Conservation (phyloP, 1,284 basidiomycete genomes). For the Ceratobasidium theobromae region DNA sequence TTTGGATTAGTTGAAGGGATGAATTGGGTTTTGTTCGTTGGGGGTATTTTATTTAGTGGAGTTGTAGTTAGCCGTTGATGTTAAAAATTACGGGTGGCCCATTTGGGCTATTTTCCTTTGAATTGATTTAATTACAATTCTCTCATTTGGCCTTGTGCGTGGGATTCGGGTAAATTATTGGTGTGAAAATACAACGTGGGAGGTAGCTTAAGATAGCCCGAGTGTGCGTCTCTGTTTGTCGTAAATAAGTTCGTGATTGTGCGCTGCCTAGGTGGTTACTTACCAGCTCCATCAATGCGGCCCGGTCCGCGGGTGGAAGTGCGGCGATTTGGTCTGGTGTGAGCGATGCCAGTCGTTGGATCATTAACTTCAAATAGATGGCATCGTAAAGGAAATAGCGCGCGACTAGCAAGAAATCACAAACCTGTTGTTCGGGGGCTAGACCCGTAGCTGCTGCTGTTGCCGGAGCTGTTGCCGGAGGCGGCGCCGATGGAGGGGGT, state of each 20-base stretch:
- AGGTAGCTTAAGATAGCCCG: neutral
- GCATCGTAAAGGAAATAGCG: too few species aligned
- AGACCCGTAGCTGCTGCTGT: slow-evolving; percentile 13
- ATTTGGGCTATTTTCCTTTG: neutral
- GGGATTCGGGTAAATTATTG: neutral
- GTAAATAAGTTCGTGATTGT: neutral
- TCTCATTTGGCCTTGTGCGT: too few species aligned
- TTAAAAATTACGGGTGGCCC: slow-evolving; percentile 24
- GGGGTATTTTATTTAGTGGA: slow-evolving; percentile 12
- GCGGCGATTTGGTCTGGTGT: slow-evolving; percentile 56
- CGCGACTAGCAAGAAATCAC: neutral
- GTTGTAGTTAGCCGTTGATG: slow-evolving; percentile 1
- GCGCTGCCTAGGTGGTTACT: slow-evolving; percentile 35
- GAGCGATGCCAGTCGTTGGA: slow-evolving; percentile 53
- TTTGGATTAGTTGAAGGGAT: too few species aligned
- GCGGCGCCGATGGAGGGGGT: neutral
- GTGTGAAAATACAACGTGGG: neutral
- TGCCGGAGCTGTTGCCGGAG: neutral
- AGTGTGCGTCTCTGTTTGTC: slow-evolving; percentile 1
- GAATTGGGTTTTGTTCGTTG: neutral
- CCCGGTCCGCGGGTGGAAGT: slow-evolving; percentile 53
- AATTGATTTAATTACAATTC: neutral
- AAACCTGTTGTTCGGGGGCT: slow-evolving; percentile 27
- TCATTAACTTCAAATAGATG: slow-evolving; percentile 41
- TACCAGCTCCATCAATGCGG: slow-evolving; percentile 52